Conservation (phyloP, 257 asterid species). For the Solanum okadae region DNA sequence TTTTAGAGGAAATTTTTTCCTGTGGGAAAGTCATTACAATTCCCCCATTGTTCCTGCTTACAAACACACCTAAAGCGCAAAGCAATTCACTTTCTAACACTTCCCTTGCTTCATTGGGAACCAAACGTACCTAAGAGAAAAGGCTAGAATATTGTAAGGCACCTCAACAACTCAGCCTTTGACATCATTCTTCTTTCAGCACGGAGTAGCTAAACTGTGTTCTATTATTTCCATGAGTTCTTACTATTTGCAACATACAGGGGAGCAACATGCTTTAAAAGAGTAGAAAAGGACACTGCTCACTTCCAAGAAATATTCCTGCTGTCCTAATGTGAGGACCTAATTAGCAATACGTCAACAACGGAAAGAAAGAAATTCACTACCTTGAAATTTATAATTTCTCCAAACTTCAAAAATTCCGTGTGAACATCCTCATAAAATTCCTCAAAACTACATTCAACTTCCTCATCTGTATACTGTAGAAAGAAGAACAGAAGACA, state of each 20-base stretch:
- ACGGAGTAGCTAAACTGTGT: background rate
- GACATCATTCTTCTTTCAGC: background rate
- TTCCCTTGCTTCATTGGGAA: background rate
- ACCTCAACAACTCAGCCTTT: background rate
- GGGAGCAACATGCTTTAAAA: background rate
- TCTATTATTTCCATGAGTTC: background rate
- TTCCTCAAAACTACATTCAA: constrained; percentile 79
- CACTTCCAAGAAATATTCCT: background rate
- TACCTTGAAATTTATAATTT: constrained; percentile 92
- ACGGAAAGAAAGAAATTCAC: background rate
- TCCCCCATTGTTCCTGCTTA: background rate
- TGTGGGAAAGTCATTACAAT: background rate
- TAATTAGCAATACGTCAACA: background rate
- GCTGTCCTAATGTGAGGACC: background rate
- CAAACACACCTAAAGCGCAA: background rate
- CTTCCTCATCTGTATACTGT: constrained; percentile 92
- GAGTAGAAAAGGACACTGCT: background rate
- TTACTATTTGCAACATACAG: background rate
- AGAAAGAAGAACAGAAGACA: constrained; percentile 20
- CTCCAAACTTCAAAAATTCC: constrained; percentile 92
- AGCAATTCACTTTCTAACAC: background rate
- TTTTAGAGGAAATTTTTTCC: background rate
- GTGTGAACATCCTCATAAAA: constrained; percentile 98
- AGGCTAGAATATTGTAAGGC: background rate
- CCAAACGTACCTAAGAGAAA: background rate